Evolutionary conservation across 768 basidiomycete genomes (phyloP).

Genomic region (Mycena capillaripes): DNA sequence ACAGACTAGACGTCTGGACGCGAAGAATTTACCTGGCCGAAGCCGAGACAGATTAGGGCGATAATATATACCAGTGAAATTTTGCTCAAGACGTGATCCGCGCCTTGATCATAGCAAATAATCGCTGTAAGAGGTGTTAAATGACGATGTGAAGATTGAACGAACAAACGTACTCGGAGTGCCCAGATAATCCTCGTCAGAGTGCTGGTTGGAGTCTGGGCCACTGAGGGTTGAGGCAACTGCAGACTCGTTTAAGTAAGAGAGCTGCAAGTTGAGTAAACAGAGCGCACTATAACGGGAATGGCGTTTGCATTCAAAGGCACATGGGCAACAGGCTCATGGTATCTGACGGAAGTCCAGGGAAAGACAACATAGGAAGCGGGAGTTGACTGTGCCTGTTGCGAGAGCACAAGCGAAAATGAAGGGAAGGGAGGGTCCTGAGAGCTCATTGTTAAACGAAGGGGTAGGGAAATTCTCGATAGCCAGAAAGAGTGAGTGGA

Average conservation of each 20-base stretch:
- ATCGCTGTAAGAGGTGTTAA: background rate
- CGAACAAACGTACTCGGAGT: background rate
- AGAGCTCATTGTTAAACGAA: background rate
- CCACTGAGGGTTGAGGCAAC: background rate
- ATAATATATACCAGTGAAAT: background rate
- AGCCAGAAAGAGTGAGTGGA: background rate
- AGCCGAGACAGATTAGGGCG: background rate
- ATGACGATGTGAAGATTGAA: background rate
- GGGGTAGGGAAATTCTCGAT: background rate
- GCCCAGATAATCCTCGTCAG: background rate
- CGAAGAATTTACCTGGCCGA: background rate
- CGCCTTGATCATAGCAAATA: background rate
- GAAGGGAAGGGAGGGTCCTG: slow-evolving; percentile 10
- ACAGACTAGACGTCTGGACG: background rate
- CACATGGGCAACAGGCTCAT: background rate
- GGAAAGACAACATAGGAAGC: slow-evolving; percentile 8
- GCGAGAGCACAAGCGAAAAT: slow-evolving; percentile 8
- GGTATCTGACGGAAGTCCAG: slow-evolving; percentile 9
- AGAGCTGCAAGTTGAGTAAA: background rate
- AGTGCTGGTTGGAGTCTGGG: background rate
- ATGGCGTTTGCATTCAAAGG: background rate
- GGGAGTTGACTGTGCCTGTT: background rate
- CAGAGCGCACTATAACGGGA: background rate
- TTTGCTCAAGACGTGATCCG: background rate
- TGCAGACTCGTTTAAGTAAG: background rate